These are phyloP conservation scores for Myriosclerotinia scirpicola DNA, from an alignment of 2,329 filamentous ascomycete species.

Conservation along the genomic window DNA sequence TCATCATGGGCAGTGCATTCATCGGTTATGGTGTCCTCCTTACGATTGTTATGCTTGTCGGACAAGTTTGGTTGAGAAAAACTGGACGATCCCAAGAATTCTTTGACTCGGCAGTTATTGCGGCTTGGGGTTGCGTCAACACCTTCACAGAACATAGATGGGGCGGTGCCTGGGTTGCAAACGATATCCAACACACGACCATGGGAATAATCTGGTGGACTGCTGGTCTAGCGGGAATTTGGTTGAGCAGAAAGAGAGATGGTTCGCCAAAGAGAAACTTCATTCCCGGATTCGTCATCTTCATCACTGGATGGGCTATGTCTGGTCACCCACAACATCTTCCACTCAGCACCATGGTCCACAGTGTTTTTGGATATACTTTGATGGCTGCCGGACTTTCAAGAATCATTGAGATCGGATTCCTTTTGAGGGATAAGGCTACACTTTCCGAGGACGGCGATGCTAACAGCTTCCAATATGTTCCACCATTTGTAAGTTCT, in stretches of 20 bases:
- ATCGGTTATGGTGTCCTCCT: constrained; percentile 90
- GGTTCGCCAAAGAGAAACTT: constrained; percentile 90
- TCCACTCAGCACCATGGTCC: constrained; percentile 81
- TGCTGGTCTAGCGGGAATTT: constrained; percentile 85
- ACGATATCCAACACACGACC: constrained; percentile 96
- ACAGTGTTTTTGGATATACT: constrained; percentile 89
- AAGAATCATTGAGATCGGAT: constrained; percentile 87
- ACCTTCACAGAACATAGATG: constrained; percentile 97
- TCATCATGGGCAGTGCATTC: constrained; percentile 98
- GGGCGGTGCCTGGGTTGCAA: constrained; percentile 84
- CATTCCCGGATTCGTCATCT: constrained; percentile 84
- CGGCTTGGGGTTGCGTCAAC: constrained; percentile 94
- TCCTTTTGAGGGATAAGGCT: constrained; percentile 74
- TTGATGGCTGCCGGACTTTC: constrained; percentile 86
- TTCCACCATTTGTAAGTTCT: constrained; percentile 66
- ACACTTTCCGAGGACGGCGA: constrained; percentile 67
- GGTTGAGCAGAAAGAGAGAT: constrained; percentile 81
- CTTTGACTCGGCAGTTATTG: constrained; percentile 88
- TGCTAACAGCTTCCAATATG: constrained; percentile 70
- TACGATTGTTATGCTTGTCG: constrained; percentile 81
- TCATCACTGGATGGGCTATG: constrained; percentile 96
- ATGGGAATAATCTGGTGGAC: constrained; percentile 99
- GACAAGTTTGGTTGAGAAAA: constrained; percentile 80
- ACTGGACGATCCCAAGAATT: constrained; percentile 92
- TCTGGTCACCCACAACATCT: constrained; percentile 83